Evolutionary conservation across 768 basidiomycete genomes (phyloP).

Genomic region (Phylloporus sp.): DNA sequence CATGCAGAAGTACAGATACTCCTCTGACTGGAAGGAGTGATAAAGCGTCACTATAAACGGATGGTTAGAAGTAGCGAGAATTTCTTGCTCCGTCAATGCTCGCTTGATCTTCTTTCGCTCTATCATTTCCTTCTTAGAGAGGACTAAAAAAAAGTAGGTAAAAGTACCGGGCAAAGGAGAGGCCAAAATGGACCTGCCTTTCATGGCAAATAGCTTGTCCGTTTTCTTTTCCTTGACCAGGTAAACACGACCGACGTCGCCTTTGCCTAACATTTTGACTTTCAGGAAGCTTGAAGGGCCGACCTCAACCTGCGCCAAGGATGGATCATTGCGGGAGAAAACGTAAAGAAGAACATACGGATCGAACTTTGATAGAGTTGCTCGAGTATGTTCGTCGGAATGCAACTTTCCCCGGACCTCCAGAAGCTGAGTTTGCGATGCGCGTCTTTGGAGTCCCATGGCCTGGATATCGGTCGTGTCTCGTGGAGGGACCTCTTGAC

Average conservation of each 20-base stretch:
- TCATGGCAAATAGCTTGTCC: conserved; percentile 96
- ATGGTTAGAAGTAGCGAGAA: conserved; percentile 96
- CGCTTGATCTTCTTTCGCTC: conserved; percentile 99
- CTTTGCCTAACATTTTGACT: conserved; percentile 96
- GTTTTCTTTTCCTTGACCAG: conserved; percentile 98
- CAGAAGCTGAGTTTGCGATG: conserved; percentile 41
- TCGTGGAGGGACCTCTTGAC: conserved; percentile 51
- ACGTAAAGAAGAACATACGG: conserved; percentile 46
- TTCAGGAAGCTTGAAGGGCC: conserved; percentile 92
- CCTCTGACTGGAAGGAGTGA: conserved; percentile 98
- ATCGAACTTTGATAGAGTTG: conserved; percentile 92
- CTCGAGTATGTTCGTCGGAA: conserved; percentile 96
- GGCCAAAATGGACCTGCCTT: conserved; percentile 58
- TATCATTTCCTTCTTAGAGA: conserved; percentile 99
- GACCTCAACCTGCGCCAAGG: conserved; percentile 73
- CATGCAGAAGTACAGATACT: conserved; percentile 98
- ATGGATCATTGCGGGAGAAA: conserved; percentile 1
- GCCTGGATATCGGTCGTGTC: conserved; percentile 34
- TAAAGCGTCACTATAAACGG: conserved; percentile 99
- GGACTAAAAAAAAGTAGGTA: conserved; percentile 53
- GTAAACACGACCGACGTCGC: conserved; percentile 98
- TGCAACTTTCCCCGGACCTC: conserved; percentile 58
- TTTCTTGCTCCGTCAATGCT: conserved; percentile 97
- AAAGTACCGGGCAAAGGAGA: conserved; percentile 5
- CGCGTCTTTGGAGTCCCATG: conserved; percentile 38